Conservation (phyloP, 2,329 filamentous ascomycete genomes). For the Ceratocystis albifundus region DNA sequence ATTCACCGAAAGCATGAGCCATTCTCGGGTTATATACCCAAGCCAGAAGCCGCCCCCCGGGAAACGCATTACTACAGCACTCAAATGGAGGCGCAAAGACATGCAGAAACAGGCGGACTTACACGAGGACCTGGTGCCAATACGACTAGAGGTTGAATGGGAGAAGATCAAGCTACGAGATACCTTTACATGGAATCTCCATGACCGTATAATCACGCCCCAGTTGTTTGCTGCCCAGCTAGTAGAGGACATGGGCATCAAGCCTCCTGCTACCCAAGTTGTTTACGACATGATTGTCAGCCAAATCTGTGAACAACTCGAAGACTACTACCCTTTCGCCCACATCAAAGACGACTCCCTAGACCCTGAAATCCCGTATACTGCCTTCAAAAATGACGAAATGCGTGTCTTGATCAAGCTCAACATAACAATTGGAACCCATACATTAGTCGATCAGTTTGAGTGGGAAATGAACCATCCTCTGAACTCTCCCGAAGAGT, state of each 20-base stretch:
- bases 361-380: constrained; percentile 81
- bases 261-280: constrained; percentile 56
- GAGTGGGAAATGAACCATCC: constrained; percentile 99
- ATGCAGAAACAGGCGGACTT: constrained; percentile 78
- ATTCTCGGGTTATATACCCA: constrained; percentile 67
- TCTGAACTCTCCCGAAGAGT: constrained; percentile 85
- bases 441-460: constrained; percentile 91
- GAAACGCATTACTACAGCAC: constrained; percentile 57
- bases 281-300: constrained; percentile 49
- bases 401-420: constrained; percentile 94
- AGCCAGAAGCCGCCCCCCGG: constrained; percentile 63
- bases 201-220: constrained; percentile 70
- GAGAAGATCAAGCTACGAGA: constrained; percentile 93
- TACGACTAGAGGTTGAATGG: constrained; percentile 86
- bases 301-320: constrained; percentile 78
- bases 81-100: constrained; percentile 69
- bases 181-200: constrained; percentile 96
- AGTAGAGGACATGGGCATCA: constrained; percentile 78
- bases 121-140: constrained; percentile 79
- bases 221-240: constrained; percentile 81
- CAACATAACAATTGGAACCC: constrained; percentile 92
- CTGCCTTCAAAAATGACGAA: constrained; percentile 95
- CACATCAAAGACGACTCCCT: constrained; percentile 82
- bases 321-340: constrained; percentile 86
- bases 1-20: constrained; percentile 58